Base-by-base conservation (phyloP, 1,139 yeast species). In the Lodderomyces oxycetoniae region DNA sequence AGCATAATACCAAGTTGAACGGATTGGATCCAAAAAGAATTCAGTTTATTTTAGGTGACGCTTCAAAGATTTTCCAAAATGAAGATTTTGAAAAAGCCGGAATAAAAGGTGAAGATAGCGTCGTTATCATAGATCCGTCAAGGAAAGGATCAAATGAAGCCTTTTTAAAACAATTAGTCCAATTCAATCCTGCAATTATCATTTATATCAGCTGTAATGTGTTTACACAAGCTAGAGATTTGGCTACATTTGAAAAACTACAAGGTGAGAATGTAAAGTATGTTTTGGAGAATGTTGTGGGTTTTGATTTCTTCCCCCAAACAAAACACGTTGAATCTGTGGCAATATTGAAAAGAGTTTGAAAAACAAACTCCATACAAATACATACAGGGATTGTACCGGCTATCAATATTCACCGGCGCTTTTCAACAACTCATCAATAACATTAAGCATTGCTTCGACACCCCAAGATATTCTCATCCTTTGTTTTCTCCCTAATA, bases 381-480 rank as follows among this genome's bases (percentile, higher is more conserved):
- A 31, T 17, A 33, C n/a, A n/a, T n/a, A n/a, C n/a, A n/a, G n/a
- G n/a, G n/a, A n/a, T n/a, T n/a, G n/a, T n/a, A n/a, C n/a, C n/a
- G 16, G 12, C 5, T 11, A 8, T 26, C 10, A 35, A 35, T 24
- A 25, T 15, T 17, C 25, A 4, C 37, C 39, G 13, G 32, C 26
- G 16, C 40, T 47, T 37, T 52, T 61, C 42, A 59, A 45, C 12
- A 66, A 53, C 46, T 74, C 83, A 28, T 71, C 78, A 19, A 77
- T 67, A 26, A 78, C 57, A 40, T 77, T 82, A 40, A 67, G 57
- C 55, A 74, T 57, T 1, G 77, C 61, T 38, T 71, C 71, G 9
- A 73, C 68, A 2, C 83, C 95, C 95, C 95, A 86, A 26, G 69
- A 67, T 6, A 84, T 70, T 53, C 93, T 69, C 40, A 66, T 69